Conservation (phyloP, 805 yeast genomes). For the Clavispora phyllophila region DNA sequence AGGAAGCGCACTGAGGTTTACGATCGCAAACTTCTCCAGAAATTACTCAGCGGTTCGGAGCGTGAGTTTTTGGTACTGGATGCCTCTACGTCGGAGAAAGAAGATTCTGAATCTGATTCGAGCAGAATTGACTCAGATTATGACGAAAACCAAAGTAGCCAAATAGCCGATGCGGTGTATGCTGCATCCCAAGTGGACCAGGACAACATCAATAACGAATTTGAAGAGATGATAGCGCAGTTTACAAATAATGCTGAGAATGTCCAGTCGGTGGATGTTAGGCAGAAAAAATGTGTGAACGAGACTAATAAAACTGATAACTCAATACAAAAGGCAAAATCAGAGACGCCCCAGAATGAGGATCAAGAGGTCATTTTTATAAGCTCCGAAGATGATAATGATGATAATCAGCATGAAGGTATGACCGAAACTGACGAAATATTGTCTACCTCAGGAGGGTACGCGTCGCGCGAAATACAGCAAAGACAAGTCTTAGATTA, state of each 20-base stretch:
- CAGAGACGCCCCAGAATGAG: too few species aligned
- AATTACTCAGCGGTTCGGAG: neutral
- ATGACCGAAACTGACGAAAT: too few species aligned
- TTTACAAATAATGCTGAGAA: neutral
- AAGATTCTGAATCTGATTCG: neutral
- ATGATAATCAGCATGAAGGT: too few species aligned
- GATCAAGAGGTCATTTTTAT: neutral
- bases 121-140: neutral
- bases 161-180: neutral
- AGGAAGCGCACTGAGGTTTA: neutral
- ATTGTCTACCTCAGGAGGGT: too few species aligned
- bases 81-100: neutral
- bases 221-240: neutral
- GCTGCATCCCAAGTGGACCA: neutral
- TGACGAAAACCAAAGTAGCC: neutral
- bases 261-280: too few species aligned
- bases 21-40: neutral
- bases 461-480: neutral
- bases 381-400: neutral
- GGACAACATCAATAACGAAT: neutral
- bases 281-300: too few species aligned
- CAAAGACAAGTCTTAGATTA: neutral
- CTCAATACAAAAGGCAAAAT: too few species aligned
- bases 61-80: neutral
- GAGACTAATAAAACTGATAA: too few species aligned